Conservation (phyloP, 2,329 filamentous ascomycete genomes). For the Mycosphaerella sp. region DNA sequence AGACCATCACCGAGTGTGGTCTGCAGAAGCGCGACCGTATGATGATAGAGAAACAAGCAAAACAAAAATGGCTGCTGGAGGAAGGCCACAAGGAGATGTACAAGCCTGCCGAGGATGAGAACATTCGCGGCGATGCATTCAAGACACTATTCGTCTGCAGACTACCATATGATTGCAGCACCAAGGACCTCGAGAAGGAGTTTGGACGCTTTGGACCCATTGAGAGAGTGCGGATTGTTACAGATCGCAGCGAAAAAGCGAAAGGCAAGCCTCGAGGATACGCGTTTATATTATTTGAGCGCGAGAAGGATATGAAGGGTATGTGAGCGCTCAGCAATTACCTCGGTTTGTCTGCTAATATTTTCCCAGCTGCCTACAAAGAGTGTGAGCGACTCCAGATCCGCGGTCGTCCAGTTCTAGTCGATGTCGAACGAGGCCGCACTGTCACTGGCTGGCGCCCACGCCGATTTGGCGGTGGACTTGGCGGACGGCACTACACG, state of each 20-base stretch:
- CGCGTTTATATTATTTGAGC: constrained; percentile 93
- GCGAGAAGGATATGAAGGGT: constrained; percentile 99
- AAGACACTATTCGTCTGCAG: constrained; percentile 90
- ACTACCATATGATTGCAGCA: constrained; percentile 80
- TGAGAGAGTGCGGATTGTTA: constrained; percentile 67
- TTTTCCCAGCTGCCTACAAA: constrained; percentile 77
- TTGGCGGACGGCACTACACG: constrained; percentile 89
- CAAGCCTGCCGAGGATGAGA: constrained; percentile 76
- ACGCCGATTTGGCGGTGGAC: constrained; percentile 80
- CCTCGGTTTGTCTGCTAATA: constrained; percentile 15
- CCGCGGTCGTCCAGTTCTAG: constrained; percentile 83
- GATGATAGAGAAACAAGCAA: constrained; percentile 70
- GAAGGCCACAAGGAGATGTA: constrained; percentile 62
- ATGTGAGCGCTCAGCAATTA: constrained; percentile 33
- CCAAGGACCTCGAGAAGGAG: constrained; percentile 85
- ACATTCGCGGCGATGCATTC: constrained; percentile 88
- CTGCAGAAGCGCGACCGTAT: constrained; percentile 78
- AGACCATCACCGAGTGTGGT: constrained; percentile 83
- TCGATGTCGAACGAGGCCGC: constrained; percentile 92
- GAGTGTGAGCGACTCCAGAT: constrained; percentile 83
- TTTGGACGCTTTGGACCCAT: constrained; percentile 92
- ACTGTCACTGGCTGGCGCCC: constrained; percentile 94
- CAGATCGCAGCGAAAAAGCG: constrained; percentile 75
- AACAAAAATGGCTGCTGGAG: constrained; percentile 56
- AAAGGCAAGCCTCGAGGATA: constrained; percentile 58